Percentiles rank a stretch among this genome's conserved stretches.
phyloP scores from a whole-genome alignment of 257 asterid genomes.

The Nicotiana paniculata region DNA sequence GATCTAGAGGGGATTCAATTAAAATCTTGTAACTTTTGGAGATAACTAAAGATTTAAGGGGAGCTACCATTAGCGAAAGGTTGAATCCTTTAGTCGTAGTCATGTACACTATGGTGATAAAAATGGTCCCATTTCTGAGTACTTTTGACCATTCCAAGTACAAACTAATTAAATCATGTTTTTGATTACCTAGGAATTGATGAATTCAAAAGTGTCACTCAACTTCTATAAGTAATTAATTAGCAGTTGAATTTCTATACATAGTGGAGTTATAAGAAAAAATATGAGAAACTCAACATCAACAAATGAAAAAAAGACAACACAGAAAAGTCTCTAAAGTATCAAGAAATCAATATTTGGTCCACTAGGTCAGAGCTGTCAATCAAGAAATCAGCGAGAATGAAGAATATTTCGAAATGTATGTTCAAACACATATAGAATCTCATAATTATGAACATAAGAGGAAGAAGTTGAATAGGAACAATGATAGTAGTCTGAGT shows the following conservation, averaged over 20 bases:
- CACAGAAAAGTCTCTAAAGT: neutral
- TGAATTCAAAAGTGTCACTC: neutral
- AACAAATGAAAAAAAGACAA: neutral
- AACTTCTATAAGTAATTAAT: neutral
- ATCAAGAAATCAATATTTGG: neutral
- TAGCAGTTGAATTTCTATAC: neutral
- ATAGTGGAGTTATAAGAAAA: neutral
- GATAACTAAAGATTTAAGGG: neutral
- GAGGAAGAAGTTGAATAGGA: conserved; percentile 1
- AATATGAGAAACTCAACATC: neutral
- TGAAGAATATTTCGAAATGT: neutral
- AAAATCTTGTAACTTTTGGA: neutral
- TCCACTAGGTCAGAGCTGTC: neutral
- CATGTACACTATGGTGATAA: neutral
- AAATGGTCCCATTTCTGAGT: conserved; percentile 1
- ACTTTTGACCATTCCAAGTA: conserved; percentile 8
- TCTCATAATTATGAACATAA: neutral
- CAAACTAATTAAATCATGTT: neutral
- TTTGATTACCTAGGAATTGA: conserved; percentile 3
- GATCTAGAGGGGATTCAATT: neutral
- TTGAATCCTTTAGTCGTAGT: neutral
- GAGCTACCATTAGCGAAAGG: conserved; percentile 1
- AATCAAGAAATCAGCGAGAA: neutral
- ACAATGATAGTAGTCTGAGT: conserved; percentile 1
- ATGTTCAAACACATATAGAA: neutral